Conservation (phyloP, 352 stramenopile genomes). For the Pythium rishiriense region DNA sequence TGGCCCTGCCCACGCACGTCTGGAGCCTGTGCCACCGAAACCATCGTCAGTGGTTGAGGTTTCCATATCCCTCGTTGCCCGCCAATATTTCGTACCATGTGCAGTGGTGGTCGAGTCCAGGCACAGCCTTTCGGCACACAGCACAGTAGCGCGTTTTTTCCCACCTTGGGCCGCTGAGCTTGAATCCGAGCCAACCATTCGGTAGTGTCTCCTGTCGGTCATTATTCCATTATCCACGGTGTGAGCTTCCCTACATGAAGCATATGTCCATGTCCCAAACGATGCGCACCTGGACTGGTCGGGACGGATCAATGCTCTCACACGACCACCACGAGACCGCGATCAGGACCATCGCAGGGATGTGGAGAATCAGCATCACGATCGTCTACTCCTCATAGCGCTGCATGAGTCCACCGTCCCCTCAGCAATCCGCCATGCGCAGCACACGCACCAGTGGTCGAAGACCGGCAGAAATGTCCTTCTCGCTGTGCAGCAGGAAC, state of each 20-base stretch:
- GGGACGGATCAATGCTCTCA: constrained; percentile 65
- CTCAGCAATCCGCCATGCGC: background rate
- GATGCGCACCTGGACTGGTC: constrained; percentile 32
- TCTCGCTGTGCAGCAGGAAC: constrained; percentile 24
- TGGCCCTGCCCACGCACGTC: constrained; percentile 79
- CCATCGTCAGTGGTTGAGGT: no score
- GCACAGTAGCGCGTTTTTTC: constrained; percentile 83
- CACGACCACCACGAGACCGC: constrained; percentile 69
- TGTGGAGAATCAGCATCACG: constrained; percentile 50
- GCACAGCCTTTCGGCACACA: constrained; percentile 74
- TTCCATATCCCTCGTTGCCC: no score
- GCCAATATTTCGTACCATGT: constrained; percentile 54
- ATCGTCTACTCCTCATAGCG: constrained; percentile 38
- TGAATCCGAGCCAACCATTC: constrained; percentile 71
- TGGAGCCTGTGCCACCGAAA: constrained; percentile 48
- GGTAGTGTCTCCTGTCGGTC: constrained; percentile 29
- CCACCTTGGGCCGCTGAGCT: constrained; percentile 67
- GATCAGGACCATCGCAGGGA: constrained; percentile 49
- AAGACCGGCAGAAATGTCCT: constrained; percentile 11
- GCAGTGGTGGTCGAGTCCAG: constrained; percentile 85
- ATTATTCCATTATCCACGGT: background rate
- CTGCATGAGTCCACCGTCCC: background rate
- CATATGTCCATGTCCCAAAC: constrained; percentile 8
- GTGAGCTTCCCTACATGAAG: background rate
- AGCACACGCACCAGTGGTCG: constrained; percentile 24